Conservation (phyloP, 768 basidiomycete species). For the Lenzites betulinus region DNA sequence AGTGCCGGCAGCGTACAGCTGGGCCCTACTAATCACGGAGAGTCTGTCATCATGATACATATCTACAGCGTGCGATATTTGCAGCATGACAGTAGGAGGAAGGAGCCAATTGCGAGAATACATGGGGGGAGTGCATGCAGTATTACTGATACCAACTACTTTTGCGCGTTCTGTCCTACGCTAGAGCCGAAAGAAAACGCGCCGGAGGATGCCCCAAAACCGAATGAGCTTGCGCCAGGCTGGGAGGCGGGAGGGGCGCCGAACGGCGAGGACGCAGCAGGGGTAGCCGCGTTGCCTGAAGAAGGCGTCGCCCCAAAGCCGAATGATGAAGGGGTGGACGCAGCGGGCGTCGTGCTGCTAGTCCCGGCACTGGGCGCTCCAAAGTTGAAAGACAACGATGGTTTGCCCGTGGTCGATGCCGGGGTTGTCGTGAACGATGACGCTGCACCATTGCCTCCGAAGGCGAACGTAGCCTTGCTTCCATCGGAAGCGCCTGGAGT, state of each 20-base stretch:
- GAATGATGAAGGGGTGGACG: slow-evolving; percentile 7
- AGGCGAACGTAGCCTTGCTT: slow-evolving; percentile 21
- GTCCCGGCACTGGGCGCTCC: slow-evolving; percentile 2
- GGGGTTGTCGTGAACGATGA: background rate
- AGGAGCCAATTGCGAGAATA: background rate
- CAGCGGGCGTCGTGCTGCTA: background rate
- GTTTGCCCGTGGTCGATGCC: slow-evolving; percentile 5
- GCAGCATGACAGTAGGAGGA: background rate
- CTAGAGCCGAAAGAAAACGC: slow-evolving; percentile 16
- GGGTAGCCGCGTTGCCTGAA: background rate
- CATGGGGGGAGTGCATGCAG: slow-evolving; percentile 2
- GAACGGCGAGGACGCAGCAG: slow-evolving; percentile 14
- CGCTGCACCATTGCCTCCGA: slow-evolving; percentile 4
- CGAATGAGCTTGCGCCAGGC: slow-evolving; percentile 7
- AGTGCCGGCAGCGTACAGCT: too few species aligned
- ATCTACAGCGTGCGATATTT: slow-evolving; percentile 8
- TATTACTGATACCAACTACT: slow-evolving; percentile 20
- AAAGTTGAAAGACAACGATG: slow-evolving; percentile 18
- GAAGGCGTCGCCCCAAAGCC: slow-evolving; percentile 14
- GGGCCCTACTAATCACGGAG: too few species aligned
- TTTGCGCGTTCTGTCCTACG: slow-evolving; percentile 20
- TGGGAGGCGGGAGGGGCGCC: background rate
- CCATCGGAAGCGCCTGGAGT: background rate
- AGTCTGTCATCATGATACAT: slow-evolving; percentile 14
- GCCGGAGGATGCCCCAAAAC: slow-evolving; percentile 13